phyloP scores from a whole-genome alignment of 345 rosid genomes.

The Gynandropsis gynandra region DNA sequence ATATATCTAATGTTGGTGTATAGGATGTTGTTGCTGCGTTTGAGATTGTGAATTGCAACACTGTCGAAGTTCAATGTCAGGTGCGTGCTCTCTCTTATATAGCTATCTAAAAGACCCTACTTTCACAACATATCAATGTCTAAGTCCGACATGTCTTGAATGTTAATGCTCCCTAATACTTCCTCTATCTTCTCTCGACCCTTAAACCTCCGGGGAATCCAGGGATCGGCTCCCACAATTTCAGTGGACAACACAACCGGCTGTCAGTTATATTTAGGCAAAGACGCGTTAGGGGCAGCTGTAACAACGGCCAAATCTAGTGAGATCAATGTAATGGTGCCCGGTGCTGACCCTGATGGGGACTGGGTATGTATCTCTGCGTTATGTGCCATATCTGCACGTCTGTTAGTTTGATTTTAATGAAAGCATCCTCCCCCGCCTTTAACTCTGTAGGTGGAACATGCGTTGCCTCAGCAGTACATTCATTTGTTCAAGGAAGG shows the following conservation, averaged over 20 bases:
- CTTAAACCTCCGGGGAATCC: constrained; percentile 18
- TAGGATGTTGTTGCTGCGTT: constrained; percentile 99
- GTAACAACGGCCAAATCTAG: constrained; percentile 94
- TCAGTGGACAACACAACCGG: constrained; percentile 90
- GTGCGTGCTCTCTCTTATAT: constrained; percentile 33
- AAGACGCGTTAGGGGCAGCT: constrained; percentile 61
- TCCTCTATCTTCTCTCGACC: too few relatives aligned
- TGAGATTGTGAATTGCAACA: constrained; percentile 90
- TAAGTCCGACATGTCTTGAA: neutral
- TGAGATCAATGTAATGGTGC: constrained; percentile 85
- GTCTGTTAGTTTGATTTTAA: constrained; percentile 11
- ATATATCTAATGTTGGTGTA: constrained; percentile 14
- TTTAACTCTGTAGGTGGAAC: constrained; percentile 65
- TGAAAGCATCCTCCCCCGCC: too few relatives aligned
- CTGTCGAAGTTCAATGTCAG: constrained; percentile 98
- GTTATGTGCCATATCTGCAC: too few relatives aligned
- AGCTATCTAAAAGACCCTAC: neutral
- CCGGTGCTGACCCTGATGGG: constrained; percentile 51
- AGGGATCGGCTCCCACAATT: constrained; percentile 95
- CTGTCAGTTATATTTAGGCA: constrained; percentile 81
- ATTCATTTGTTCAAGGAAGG: constrained; percentile 58
- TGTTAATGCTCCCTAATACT: neutral
- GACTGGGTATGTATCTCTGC: constrained; percentile 62
- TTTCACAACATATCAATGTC: too few relatives aligned
- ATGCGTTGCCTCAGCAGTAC: constrained; percentile 82